phyloP scores from a whole-genome alignment of 1,139 yeast genomes.

The Kodamaea derodonti region DNA sequence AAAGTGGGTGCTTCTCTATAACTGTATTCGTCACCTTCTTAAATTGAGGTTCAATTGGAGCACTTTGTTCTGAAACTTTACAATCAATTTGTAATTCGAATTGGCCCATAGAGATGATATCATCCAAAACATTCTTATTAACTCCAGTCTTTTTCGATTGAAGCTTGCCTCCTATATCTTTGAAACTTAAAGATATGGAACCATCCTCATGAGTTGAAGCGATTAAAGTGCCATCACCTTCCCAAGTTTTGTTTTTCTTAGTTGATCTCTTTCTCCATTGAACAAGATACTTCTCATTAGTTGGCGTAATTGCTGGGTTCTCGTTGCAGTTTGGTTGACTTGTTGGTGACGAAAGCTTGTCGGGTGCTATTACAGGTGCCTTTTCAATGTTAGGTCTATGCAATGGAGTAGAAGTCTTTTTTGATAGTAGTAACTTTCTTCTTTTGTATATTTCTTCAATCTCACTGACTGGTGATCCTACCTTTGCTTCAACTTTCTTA shows the following conservation, averaged over 20 bases:
- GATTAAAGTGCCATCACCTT: conserved; percentile 73
- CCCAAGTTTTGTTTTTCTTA: conserved; percentile 92
- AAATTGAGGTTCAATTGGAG: conserved; percentile 1
- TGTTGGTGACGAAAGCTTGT: background rate
- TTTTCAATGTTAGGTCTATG: background rate
- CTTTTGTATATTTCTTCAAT: conserved; percentile 1
- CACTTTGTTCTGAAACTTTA: conserved; percentile 9
- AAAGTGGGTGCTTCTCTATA: background rate
- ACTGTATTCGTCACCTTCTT: conserved; percentile 1
- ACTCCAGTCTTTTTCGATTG: conserved; percentile 8
- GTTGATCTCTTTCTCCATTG: conserved; percentile 70
- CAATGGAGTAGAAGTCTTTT: background rate
- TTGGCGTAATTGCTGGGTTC: background rate
- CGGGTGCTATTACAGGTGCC: background rate
- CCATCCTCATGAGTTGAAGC: conserved; percentile 4
- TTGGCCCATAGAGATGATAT: conserved; percentile 21
- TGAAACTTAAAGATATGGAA: conserved; percentile 7
- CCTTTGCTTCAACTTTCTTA: background rate
- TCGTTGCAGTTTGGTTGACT: background rate
- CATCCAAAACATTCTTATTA: conserved; percentile 8
- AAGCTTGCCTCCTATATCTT: conserved; percentile 12
- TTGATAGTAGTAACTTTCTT: conserved; percentile 1
- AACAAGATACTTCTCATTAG: conserved; percentile 28
- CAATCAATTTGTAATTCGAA: conserved; percentile 28
- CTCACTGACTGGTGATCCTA: background rate